These are phyloP conservation scores for Penicillium desertorum DNA, from an alignment of 495 filamentous ascomycete species.

Conservation along the genomic window DNA sequence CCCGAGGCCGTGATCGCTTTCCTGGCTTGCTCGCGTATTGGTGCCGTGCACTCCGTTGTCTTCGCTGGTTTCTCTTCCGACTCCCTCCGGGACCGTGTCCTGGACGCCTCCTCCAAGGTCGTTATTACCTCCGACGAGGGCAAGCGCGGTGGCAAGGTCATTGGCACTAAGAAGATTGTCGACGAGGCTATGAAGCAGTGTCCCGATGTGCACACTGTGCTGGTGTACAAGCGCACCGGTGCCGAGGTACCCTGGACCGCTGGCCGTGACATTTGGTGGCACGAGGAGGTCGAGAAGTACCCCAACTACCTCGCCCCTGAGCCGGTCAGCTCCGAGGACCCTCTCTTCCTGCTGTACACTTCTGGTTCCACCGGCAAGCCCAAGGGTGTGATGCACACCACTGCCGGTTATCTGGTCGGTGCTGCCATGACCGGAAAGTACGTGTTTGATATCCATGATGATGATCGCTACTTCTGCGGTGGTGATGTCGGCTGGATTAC, in stretches of 20 bases:
- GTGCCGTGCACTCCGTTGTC: conserved; percentile 96
- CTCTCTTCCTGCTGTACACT: conserved; percentile 96
- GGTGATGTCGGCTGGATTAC: conserved; percentile 99
- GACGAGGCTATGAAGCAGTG: conserved; percentile 98
- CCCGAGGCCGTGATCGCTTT: conserved; percentile 91
- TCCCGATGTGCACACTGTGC: conserved; percentile 78
- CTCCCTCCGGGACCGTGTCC: conserved; percentile 91
- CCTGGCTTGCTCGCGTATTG: conserved; percentile 87
- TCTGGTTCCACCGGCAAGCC: conserved; percentile 98
- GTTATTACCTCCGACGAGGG: conserved; percentile 98
- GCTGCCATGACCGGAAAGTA: conserved; percentile 96
- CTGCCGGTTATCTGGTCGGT: conserved; percentile 88
- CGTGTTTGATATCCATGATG: conserved; percentile 95
- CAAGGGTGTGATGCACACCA: conserved; percentile 99
- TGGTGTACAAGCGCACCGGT: conserved; percentile 95
- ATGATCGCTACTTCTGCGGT: conserved; percentile 93
- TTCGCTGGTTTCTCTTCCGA: conserved; percentile 98
- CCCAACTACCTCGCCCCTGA: conserved; percentile 86
- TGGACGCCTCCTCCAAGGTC: conserved; percentile 85
- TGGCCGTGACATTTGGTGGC: conserved; percentile 95
- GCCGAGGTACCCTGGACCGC: conserved; percentile 86
- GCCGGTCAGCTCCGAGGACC: conserved; percentile 87
- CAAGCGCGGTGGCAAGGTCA: conserved; percentile 95
- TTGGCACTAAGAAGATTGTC: conserved; percentile 98
- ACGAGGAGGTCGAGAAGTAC: conserved; percentile 96